Conservation (phyloP, 2,329 filamentous ascomycete genomes). For the Hypomyces rosellus region DNA sequence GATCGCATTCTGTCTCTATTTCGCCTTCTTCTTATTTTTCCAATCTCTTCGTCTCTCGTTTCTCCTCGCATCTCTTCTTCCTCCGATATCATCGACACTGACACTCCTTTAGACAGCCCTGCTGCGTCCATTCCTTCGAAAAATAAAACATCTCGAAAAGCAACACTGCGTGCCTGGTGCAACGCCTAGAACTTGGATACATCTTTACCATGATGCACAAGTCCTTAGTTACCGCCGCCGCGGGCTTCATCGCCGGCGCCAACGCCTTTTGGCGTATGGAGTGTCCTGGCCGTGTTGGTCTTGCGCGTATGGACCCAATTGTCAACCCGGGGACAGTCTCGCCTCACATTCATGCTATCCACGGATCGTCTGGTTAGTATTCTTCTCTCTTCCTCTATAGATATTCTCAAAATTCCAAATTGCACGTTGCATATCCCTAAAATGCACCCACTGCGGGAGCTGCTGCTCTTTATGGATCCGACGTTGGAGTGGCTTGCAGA, state of each 20-base stretch:
- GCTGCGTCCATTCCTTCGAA: slow-evolving; percentile 28
- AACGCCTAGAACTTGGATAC: slow-evolving; percentile 20
- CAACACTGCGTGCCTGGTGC: slow-evolving; percentile 7
- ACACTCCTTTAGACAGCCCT: slow-evolving; percentile 26
- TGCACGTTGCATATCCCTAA: no score
- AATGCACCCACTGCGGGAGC: no score
- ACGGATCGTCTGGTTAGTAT: slow-evolving; percentile 68
- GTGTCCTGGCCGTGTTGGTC: slow-evolving; percentile 63
- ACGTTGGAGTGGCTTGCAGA: background rate
- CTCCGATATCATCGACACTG: slow-evolving; percentile 8
- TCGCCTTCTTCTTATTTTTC: no score
- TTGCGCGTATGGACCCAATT: slow-evolving; percentile 73
- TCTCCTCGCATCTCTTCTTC: background rate
- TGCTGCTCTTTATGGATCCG: background rate
- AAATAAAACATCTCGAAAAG: slow-evolving; percentile 6
- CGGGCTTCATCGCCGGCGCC: slow-evolving; percentile 32
- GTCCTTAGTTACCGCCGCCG: slow-evolving; percentile 25
- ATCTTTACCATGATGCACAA: slow-evolving; percentile 27
- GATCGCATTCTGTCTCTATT: no score
- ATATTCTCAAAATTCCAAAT: no score
- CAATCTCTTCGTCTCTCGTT: no score
- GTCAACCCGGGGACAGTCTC: slow-evolving; percentile 54
- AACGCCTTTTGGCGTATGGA: slow-evolving; percentile 86
- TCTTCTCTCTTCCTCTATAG: background rate
- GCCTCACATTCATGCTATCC: slow-evolving; percentile 66